Conservation (phyloP, 225 moss, liverwort and hornwort genomes). For the Polytrichum commune region DNA sequence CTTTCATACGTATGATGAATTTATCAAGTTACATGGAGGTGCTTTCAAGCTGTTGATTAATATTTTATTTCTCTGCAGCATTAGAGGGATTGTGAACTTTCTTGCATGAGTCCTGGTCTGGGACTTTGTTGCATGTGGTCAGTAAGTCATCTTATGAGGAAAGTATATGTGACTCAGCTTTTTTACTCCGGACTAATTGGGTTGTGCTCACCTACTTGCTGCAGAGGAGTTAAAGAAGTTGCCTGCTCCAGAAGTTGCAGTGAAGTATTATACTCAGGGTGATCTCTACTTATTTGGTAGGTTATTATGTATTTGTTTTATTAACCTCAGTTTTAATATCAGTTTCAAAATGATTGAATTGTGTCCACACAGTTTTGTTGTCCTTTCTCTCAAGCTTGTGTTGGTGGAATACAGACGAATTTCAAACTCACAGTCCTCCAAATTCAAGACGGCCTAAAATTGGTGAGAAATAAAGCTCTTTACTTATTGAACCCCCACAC, state of each 20-base stretch:
- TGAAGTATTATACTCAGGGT: constrained; percentile 86
- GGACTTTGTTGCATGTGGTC: too few relatives aligned
- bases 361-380: background rate
- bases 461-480: constrained; percentile 25
- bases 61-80: too few relatives aligned
- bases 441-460: constrained; percentile 83
- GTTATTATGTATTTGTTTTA: background rate
- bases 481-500: too few relatives aligned
- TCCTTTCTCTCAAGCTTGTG: background rate
- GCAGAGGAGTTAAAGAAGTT: constrained; percentile 67
- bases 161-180: too few relatives aligned
- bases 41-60: constrained; percentile 15
- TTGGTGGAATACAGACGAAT: constrained; percentile 51
- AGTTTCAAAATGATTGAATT: too few relatives aligned
- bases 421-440: constrained; percentile 65
- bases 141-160: too few relatives aligned
- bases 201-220: too few relatives aligned
- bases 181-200: too few relatives aligned
- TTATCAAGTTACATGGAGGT: constrained; percentile 70
- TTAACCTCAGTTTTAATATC: too few relatives aligned
- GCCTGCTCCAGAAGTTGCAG: constrained; percentile 80
- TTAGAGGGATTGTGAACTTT: too few relatives aligned
- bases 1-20: constrained; percentile 81
- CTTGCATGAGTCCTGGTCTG: too few relatives aligned
- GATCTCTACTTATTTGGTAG: constrained; percentile 85